These are phyloP conservation scores for Clathrus columnatus DNA, from an alignment of 768 basidiomycete genomes.

Conservation along the genomic window DNA sequence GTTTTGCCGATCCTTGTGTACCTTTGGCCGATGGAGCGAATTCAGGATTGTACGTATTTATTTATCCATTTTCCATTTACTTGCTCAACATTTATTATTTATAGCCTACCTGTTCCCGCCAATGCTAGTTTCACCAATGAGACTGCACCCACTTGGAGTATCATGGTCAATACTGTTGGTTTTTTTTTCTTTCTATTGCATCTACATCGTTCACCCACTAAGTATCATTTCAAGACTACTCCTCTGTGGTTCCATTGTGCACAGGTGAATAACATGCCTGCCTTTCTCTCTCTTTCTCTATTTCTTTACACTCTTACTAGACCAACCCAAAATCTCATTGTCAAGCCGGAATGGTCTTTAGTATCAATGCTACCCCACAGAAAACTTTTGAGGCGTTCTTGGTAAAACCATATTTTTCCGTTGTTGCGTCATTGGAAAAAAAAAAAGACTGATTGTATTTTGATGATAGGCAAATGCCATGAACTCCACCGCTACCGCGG, in stretches of 20 bases:
- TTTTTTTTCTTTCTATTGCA: not conserved
- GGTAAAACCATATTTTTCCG: too few relatives aligned
- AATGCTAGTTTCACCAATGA: not conserved
- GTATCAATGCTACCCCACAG: conserved; percentile 40
- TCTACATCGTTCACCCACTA: not conserved
- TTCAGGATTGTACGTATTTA: conserved; percentile 35
- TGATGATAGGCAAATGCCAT: not conserved
- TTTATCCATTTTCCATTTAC: not conserved
- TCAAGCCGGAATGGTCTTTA: conserved; percentile 50
- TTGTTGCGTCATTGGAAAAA: not conserved
- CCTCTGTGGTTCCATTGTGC: conserved; percentile 57
- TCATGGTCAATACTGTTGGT: conserved; percentile 3
- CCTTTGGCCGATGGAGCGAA: conserved; percentile 31
- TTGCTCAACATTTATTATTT: not conserved
- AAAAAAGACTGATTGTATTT: not conserved
- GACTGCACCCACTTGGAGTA: conserved; percentile 7
- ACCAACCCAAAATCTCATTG: conserved; percentile 30
- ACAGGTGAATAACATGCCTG: not conserved
- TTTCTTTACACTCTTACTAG: conserved; percentile 14
- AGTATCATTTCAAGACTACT: conserved; percentile 12
- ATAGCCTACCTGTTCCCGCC: not conserved
- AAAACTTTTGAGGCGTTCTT: conserved; percentile 44
- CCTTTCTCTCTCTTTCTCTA: not conserved
- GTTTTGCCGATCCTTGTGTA: conserved; percentile 46
- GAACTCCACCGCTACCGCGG: not conserved